Evolutionary conservation across 179 eudicot genomes (phyloP).

Genomic region (Pouteria campechiana): DNA sequence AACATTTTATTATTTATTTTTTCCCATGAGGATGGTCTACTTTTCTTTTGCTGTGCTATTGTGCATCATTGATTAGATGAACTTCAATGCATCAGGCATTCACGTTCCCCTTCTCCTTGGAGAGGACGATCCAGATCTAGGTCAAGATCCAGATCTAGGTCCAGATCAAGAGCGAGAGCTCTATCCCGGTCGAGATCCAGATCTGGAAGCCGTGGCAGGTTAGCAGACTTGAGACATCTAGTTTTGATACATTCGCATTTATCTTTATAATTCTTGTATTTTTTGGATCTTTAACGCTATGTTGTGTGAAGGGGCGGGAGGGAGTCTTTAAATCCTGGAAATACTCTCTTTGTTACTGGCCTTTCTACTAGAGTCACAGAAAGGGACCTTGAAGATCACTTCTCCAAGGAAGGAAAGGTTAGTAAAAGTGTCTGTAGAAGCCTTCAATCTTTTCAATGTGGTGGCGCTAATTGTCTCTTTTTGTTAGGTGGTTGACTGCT

Average conservation of each 20-base stretch:
- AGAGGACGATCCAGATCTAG: slow-evolving; percentile 43
- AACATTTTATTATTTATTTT: background rate
- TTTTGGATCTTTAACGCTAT: slow-evolving; percentile 3
- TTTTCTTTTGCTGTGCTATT: background rate
- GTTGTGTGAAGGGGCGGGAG: slow-evolving; percentile 23
- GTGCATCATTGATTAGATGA: background rate
- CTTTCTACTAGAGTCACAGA: slow-evolving; percentile 88
- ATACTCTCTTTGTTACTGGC: slow-evolving; percentile 83
- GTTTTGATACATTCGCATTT: background rate
- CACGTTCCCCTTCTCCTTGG: slow-evolving; percentile 68
- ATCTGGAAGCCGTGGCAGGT: slow-evolving; percentile 76
- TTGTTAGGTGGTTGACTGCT: slow-evolving; percentile 13
- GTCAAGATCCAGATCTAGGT: slow-evolving; percentile 40
- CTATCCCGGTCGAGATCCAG: slow-evolving; percentile 38
- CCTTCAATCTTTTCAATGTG: too few relatives aligned
- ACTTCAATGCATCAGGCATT: slow-evolving; percentile 38
- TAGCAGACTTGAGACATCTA: background rate
- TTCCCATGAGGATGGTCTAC: background rate
- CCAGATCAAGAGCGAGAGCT: slow-evolving; percentile 28
- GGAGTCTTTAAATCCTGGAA: slow-evolving; percentile 58
- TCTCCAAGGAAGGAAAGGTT: slow-evolving; percentile 85
- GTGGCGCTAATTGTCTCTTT: background rate
- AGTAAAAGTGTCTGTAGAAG: too few relatives aligned
- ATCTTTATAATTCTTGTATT: background rate
- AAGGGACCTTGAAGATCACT: slow-evolving; percentile 83